Conservation (phyloP, 441 rosid species). For the Jatropha podagrica region DNA sequence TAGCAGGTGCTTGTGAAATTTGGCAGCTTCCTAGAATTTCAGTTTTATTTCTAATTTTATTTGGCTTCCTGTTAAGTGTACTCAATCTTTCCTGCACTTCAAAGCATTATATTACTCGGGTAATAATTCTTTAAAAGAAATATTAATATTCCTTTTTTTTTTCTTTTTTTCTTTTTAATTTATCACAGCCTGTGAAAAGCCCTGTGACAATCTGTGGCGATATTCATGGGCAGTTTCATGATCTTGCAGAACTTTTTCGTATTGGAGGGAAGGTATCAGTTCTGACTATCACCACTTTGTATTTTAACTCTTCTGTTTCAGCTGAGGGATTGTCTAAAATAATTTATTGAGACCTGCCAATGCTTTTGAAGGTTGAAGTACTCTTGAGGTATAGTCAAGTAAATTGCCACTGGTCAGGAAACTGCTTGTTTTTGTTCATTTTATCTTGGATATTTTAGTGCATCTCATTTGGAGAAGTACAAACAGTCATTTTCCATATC, state of each 20-base stretch:
- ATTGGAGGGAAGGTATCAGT: slow-evolving; percentile 87
- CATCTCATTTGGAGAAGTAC: slow-evolving; percentile 5
- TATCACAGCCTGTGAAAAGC: slow-evolving; percentile 84
- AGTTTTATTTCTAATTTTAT: background rate
- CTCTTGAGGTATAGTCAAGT: slow-evolving; percentile 30
- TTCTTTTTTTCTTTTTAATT: slow-evolving; percentile 18
- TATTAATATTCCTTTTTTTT: background rate
- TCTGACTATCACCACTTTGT: slow-evolving; percentile 19
- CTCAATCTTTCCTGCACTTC: background rate
- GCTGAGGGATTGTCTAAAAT: slow-evolving; percentile 27
- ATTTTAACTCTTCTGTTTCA: slow-evolving; percentile 27
- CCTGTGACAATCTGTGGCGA: slow-evolving; percentile 94
- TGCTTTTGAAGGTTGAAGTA: slow-evolving; percentile 35
- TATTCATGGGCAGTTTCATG: slow-evolving; percentile 96
- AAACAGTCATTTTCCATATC: background rate
- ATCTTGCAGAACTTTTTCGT: slow-evolving; percentile 94
- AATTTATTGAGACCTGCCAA: slow-evolving; percentile 27
- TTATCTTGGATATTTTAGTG: slow-evolving; percentile 4
- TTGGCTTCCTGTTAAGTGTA: background rate
- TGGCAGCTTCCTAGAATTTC: background rate
- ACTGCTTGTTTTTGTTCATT: slow-evolving; percentile 18
- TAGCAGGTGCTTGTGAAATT: background rate
- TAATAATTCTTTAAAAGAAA: background rate
- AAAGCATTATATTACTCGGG: slow-evolving; percentile 6
- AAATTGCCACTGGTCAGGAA: slow-evolving; percentile 25